Conservation (phyloP, 2,329 filamentous ascomycete species). For the Ilyonectria mors-panacis region DNA sequence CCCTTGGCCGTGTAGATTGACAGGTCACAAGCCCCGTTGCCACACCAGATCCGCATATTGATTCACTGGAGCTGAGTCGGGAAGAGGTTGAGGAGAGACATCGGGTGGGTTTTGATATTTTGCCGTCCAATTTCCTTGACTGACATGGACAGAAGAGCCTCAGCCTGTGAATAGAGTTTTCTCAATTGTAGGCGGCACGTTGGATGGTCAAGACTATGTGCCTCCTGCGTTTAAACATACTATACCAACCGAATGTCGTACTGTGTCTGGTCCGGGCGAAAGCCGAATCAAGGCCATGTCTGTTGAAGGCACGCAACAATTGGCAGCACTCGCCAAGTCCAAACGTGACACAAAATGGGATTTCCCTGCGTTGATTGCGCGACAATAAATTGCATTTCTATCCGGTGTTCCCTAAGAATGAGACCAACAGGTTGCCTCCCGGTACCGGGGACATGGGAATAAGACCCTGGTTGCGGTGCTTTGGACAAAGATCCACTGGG, state of each 20-base stretch:
- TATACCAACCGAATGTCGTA: neutral
- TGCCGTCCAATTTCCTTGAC: constrained; percentile 8
- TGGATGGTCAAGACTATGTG: neutral
- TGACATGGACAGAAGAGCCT: neutral
- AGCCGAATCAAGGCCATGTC: neutral
- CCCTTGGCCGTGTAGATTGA: constrained; percentile 7
- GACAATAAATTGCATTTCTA: neutral
- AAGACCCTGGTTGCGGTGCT: constrained; percentile 1
- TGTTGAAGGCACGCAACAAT: neutral
- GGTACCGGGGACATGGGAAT: constrained; percentile 2
- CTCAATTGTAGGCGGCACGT: neutral
- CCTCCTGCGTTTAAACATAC: neutral
- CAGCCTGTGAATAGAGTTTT: neutral
- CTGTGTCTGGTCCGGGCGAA: neutral
- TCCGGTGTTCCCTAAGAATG: neutral
- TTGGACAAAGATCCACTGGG: constrained; percentile 4
- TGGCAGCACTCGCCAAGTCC: neutral
- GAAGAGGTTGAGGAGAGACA: neutral
- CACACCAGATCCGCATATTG: neutral
- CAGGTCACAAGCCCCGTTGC: neutral
- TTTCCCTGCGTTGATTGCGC: too few relatives aligned
- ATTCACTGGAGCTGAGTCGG: neutral
- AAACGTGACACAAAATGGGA: neutral
- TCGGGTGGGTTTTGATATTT: neutral
- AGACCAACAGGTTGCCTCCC: neutral